phyloP scores from a whole-genome alignment of 345 rosid species.

The Rhodomyrtus tomentosa region DNA sequence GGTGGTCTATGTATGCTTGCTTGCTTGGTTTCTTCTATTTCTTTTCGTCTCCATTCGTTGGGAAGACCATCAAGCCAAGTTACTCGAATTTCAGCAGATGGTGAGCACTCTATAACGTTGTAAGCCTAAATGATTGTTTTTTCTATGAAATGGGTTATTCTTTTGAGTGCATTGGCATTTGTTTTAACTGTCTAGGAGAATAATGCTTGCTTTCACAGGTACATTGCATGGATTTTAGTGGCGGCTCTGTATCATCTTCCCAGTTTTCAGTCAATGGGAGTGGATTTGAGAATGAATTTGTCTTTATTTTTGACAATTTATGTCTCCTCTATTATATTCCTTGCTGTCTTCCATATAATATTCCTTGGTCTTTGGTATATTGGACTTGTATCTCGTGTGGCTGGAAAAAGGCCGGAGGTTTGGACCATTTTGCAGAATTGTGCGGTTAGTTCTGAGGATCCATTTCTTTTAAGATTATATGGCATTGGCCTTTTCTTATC shows the following conservation, averaged over 20 bases:
- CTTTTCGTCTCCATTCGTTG: slow-evolving; percentile 94
- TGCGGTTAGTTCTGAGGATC: slow-evolving; percentile 48
- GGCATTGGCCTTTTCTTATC: neutral
- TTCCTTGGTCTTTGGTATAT: slow-evolving; percentile 86
- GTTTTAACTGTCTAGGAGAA: neutral
- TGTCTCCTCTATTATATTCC: slow-evolving; percentile 78
- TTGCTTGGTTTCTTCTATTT: slow-evolving; percentile 96
- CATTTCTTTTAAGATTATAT: neutral
- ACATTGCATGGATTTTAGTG: slow-evolving; percentile 93
- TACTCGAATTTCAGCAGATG: slow-evolving; percentile 95
- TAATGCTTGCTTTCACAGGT: slow-evolving; percentile 40
- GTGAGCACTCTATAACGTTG: slow-evolving; percentile 27
- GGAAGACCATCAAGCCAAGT: slow-evolving; percentile 92
- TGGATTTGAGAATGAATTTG: slow-evolving; percentile 98
- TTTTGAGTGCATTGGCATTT: neutral
- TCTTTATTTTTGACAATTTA: slow-evolving; percentile 84
- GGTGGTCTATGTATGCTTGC: slow-evolving; percentile 99
- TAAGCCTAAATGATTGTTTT: neutral
- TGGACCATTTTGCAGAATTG: slow-evolving; percentile 91
- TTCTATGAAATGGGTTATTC: neutral
- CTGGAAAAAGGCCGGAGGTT: slow-evolving; percentile 87
- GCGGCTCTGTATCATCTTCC: slow-evolving; percentile 99
- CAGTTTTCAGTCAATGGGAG: slow-evolving; percentile 98
- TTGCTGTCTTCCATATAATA: slow-evolving; percentile 83
- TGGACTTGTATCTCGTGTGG: slow-evolving; percentile 94